phyloP scores from a whole-genome alignment of 2,329 filamentous ascomycete species.

The Diaporthe sp. region DNA sequence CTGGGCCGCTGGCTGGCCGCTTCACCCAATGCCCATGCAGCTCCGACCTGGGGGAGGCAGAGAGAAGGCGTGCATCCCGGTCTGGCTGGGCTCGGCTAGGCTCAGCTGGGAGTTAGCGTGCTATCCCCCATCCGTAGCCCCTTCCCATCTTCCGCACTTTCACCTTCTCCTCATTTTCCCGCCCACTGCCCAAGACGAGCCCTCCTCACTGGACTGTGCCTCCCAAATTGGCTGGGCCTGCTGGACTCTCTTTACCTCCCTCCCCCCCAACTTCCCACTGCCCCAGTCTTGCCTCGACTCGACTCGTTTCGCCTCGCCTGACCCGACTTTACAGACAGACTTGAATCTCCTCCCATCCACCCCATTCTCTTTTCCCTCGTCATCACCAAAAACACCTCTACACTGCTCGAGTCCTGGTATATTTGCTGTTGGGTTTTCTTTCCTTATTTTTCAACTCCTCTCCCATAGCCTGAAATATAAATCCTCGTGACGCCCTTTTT shows the following conservation, averaged over 20 bases:
- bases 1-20: slow-evolving; percentile 12
- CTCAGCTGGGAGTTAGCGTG: slow-evolving; percentile 16
- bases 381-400: background rate
- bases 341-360: slow-evolving; percentile 15
- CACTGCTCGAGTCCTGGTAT: background rate
- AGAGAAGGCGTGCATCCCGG: slow-evolving; percentile 19
- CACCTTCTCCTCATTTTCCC: slow-evolving; percentile 34
- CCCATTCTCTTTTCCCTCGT: background rate
- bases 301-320: slow-evolving; percentile 20
- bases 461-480: slow-evolving; percentile 2
- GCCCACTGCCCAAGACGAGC: slow-evolving; percentile 19
- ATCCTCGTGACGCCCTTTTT: background rate
- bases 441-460: background rate
- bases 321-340: background rate
- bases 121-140: slow-evolving; percentile 20
- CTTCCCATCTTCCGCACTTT: slow-evolving; percentile 28
- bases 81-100: slow-evolving; percentile 7
- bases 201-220: slow-evolving; percentile 6
- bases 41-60: slow-evolving; percentile 24
- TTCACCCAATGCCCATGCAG: slow-evolving; percentile 11
- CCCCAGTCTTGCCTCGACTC: slow-evolving; percentile 24
- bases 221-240: slow-evolving; percentile 4
- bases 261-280: background rate
- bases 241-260: slow-evolving; percentile 3
- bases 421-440: slow-evolving; percentile 3